Base-by-base conservation (phyloP, 805 yeast species). In the Yarrowia divulgata region DNA sequence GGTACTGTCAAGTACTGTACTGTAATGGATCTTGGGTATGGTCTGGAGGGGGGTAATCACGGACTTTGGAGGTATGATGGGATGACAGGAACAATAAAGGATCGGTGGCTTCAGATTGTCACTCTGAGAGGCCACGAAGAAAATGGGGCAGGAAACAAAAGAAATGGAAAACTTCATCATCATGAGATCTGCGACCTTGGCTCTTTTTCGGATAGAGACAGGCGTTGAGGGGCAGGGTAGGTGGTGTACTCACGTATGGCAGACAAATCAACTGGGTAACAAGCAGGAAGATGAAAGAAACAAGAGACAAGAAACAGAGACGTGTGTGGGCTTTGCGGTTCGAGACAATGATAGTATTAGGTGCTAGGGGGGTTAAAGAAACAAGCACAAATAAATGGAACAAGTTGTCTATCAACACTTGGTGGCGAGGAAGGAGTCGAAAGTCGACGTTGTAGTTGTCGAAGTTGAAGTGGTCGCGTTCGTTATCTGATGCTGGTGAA, bases 281-380 rank as follows among this genome's bases (percentile, higher is more conserved):
- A 35, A 18, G 29, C 7, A 54, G 37, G 18, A 37, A 19, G 12
- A 23, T 4, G 13, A 12, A 39, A 39, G 19, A 16, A 23, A 16
- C 1, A 16, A 40, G 10, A 55, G n/a, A 13, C 3, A 23, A 23
- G 4, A 23, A 23, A 23, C 29, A 23, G 29, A 23, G 29, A 23
- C 29, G 29, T 23, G 29, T 16, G 35, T 8, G 37, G 29, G 32
- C 14, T n/a, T 54, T 54, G 40, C 46, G 46, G 39, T 23, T 23
- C 29, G 29, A 2, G 57, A 35, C 42, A 52, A 55, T 55, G 62
- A 55, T 39, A 55, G 62, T 55, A 55, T 54, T 55, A 40, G 46
- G 34, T 40, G 62, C 62, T 55, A 55, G 29, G 62, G 29, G 62
- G 62, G 62, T 55, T 39, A 55, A 40, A 23, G 18, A 13, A 54